Evolutionary conservation across 2,329 filamentous ascomycete species (phyloP).

Genomic region (Furcasterigmium sp.): DNA sequence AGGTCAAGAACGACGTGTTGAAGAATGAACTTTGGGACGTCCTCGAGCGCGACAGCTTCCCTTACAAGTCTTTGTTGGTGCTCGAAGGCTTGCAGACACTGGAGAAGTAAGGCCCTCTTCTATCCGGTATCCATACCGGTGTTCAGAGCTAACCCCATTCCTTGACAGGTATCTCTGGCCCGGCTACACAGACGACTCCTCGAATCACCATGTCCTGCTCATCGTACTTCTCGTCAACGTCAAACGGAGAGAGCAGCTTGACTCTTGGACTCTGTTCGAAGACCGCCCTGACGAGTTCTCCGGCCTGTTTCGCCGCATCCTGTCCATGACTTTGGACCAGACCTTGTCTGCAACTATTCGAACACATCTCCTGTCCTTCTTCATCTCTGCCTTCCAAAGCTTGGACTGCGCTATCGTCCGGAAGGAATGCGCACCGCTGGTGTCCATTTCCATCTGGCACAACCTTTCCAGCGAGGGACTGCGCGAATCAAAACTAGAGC

Average conservation of each 20-base stretch:
- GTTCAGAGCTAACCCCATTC: constrained; percentile 15
- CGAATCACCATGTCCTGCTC: constrained; percentile 86
- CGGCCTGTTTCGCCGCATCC: constrained; percentile 77
- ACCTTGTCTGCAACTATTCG: constrained; percentile 63
- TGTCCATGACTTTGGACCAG: constrained; percentile 77
- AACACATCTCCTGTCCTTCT: constrained; percentile 80
- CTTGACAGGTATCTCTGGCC: constrained; percentile 80
- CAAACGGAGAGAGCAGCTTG: constrained; percentile 80
- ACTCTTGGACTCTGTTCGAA: constrained; percentile 84
- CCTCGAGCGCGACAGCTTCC: constrained; percentile 76
- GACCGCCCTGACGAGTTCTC: constrained; percentile 79
- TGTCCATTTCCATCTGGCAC: constrained; percentile 94
- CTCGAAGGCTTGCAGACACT: constrained; percentile 88
- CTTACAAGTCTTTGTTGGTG: constrained; percentile 69
- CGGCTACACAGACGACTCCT: constrained; percentile 80
- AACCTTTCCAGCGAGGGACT: constrained; percentile 75
- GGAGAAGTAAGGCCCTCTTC: constrained; percentile 56
- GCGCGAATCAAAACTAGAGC: constrained; percentile 68
- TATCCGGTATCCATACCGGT: not conserved
- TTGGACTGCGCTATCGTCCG: constrained; percentile 83
- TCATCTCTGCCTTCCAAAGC: constrained; percentile 90
- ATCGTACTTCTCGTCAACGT: constrained; percentile 82
- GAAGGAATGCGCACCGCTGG: constrained; percentile 92
- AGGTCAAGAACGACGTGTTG: constrained; percentile 78
- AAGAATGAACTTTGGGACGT: constrained; percentile 87